A percentile compares a stretch with the other conserved stretches of the same genome.
phyloP scores from a whole-genome alignment of 2,329 filamentous ascomycete genomes.

The Colletotrichum filicis region DNA sequence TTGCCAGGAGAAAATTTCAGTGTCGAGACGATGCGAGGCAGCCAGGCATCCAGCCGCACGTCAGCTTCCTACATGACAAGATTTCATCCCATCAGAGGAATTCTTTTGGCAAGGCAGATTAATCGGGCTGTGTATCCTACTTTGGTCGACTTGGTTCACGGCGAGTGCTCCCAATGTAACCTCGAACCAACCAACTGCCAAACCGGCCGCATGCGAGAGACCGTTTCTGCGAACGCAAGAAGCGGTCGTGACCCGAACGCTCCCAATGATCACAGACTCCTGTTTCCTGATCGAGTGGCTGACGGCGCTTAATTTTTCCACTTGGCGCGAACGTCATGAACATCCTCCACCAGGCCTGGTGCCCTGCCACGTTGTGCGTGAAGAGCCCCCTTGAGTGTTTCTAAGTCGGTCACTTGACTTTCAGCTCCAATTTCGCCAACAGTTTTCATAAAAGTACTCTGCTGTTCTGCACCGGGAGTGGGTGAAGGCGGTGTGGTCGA shows the following conservation, averaged over 20 bases:
- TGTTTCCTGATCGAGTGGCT: background rate
- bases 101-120: background rate
- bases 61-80: background rate
- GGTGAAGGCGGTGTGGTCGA: background rate
- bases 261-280: background rate
- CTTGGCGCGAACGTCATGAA: background rate
- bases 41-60: background rate
- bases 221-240: background rate
- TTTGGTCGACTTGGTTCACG: background rate
- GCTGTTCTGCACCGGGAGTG: rapidly evolving
- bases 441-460: background rate
- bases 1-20: background rate
- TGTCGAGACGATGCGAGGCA: background rate
- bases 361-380: background rate
- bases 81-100: background rate
- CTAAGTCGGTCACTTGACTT: background rate
- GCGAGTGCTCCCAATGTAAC: background rate
- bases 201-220: background rate
- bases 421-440: background rate
- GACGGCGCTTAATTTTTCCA: background rate
- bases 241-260: background rate
- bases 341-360: background rate
- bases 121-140: background rate
- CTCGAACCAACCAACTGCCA: background rate
- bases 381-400: background rate